Base-by-base conservation (phyloP, 257 asterid species). In the Solanum sejunctum region DNA sequence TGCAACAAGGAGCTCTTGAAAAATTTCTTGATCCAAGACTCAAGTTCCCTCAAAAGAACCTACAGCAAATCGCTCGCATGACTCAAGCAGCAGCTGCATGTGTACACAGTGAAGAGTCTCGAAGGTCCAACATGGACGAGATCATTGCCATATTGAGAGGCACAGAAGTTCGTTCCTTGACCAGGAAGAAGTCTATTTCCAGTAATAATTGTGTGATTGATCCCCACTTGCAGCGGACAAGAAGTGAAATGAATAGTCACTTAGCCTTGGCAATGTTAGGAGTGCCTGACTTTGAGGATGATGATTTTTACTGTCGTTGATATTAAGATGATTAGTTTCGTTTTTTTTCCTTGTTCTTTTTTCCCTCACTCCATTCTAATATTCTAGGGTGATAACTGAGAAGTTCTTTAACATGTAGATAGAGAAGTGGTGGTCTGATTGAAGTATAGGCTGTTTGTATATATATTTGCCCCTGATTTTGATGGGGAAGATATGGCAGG, bases 251-350 rank as follows among this genome's bases (percentile, higher is more conserved):
- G 95, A 93, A 87, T 80, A 90, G 89, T 88, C 98, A 97, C 86
- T 92, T 95, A 45, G 95, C 98, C 17, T 84, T 97, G 88, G 99
- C 99, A 67, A 95, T 97, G 99, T 88, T 92, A 10, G 99, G 97
- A 72, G 96, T 93, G 39, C 15, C 90, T 3, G 98, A 97, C 82
- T 87, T 91, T 16, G 99, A 92, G 70, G 97, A 92, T 0, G 98
- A 90, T 4, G 93, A 91, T 78, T 84, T 89, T 43, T 79, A 89
- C 81, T 85, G 92, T 88, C 91, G 94, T 83, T 93, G 93, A 95
- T 26, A 52, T 80, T 20, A 63, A 82, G 43, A 15, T 17, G 66
- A 54, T 83, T 83, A 2, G 75, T 51, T 51, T 13, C 4, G 2
- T 32, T 56, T 58, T 81, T 32, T 18, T 21, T 45, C 55, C 69